Base-by-base conservation (phyloP, 2,329 filamentous ascomycete species). In the Lasiodiplodia gonubiensis region DNA sequence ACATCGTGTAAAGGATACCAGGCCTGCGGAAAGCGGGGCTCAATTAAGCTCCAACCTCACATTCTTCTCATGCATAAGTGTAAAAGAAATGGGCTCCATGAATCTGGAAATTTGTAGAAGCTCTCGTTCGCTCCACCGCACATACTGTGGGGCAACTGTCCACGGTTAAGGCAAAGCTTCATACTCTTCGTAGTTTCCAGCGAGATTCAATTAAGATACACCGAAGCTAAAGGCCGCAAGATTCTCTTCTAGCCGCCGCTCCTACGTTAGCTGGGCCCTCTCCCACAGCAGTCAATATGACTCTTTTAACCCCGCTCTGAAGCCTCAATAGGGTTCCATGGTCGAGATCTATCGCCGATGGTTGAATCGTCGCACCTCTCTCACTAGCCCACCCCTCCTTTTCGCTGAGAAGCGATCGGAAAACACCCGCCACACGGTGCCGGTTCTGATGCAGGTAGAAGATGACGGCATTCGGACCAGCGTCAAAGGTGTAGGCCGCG, bases 401-500 rank as follows among this genome's bases (percentile, higher is more conserved):
- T 35, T 83, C 79, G 1, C 80, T 83, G 27, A 94, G 77, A 21
- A 91, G 83, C 48, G 82, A 82, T 81, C 92, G 91, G 80, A 99
- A 91, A 0, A 89, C 87, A 11, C 93, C 94, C 0, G 93, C 88
- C 3, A 98, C 90, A 2, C 86, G 80, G 49, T 86, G 85, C 70
- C 89, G 86, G 72, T 97, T 94, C 86, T 76, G 27, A 30, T 94
- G 91, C 48, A 94, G 86, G 77, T 97, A 98, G 84, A 99, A 99
- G 61, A 99, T 89, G 63, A 99, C 96, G 52, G 93, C 93, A 81
- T 99, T 99, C 65, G 95, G 95, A 64, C 95, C 95, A 0, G 95
- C 95, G 77, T 99, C 95, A 75, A 98, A 99, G 0, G 95, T 99
- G 80, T 99, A 99, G 3, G 95, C 95, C 3, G 92, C 93, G 21